Evolutionary conservation across 2,329 filamentous ascomycete species (phyloP).

Genomic region (Chalara sp.): DNA sequence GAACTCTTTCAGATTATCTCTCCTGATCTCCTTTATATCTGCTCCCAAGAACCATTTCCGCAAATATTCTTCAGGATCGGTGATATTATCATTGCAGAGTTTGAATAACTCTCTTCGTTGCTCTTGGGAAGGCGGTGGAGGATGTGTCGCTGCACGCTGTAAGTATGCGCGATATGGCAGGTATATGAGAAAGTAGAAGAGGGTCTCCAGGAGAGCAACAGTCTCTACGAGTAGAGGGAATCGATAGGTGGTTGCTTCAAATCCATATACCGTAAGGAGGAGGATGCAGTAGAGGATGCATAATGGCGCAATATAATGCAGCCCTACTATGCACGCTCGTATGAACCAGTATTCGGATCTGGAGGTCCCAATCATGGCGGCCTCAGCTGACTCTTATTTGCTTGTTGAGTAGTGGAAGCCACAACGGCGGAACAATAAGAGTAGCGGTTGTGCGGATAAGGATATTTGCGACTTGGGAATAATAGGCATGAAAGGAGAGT

Average conservation of each 20-base stretch:
- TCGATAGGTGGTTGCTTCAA: slow-evolving; percentile 22
- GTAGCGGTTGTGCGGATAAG: no score
- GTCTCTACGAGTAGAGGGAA: slow-evolving; percentile 27
- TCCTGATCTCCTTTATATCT: slow-evolving; percentile 42
- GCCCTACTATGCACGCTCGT: slow-evolving; percentile 37
- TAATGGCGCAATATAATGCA: slow-evolving; percentile 43
- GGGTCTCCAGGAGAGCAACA: slow-evolving; percentile 42
- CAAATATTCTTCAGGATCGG: slow-evolving; percentile 45
- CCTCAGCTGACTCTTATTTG: neutral
- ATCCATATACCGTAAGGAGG: slow-evolving; percentile 25
- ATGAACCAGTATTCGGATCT: slow-evolving; percentile 32
- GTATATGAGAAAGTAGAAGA: slow-evolving; percentile 48
- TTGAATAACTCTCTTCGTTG: slow-evolving; percentile 43
- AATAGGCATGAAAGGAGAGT: no score
- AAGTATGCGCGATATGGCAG: slow-evolving; percentile 44
- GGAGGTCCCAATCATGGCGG: slow-evolving; percentile 28
- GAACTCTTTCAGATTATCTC: slow-evolving; percentile 55
- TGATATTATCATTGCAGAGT: slow-evolving; percentile 43
- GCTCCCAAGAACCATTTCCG: slow-evolving; percentile 52
- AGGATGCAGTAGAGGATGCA: slow-evolving; percentile 38
- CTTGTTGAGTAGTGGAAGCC: no score
- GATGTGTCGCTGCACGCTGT: slow-evolving; percentile 44
- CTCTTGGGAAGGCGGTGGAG: slow-evolving; percentile 34
- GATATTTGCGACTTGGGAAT: no score
- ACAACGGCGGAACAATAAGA: no score